phyloP scores from a whole-genome alignment of 2,329 filamentous ascomycete species.

The Davidsoniella virescens region DNA sequence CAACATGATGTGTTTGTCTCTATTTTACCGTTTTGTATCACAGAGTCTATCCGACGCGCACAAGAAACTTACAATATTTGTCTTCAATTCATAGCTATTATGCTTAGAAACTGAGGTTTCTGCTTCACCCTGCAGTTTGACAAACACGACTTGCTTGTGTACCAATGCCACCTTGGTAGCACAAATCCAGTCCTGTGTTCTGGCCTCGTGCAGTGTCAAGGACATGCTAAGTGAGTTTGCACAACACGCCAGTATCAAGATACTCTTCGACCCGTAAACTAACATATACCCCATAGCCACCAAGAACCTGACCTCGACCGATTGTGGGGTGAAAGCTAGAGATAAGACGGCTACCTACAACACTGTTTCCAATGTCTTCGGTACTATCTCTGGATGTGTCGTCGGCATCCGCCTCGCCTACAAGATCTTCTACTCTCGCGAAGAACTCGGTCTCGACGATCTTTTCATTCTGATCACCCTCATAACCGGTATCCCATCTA shows the following conservation, averaged over 20 bases:
- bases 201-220: conserved; percentile 18
- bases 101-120: conserved; percentile 17
- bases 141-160: conserved; percentile 21
- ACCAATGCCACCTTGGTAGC: conserved; percentile 17
- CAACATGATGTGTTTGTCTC: too few species aligned
- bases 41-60: not conserved
- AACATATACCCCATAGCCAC: conserved; percentile 10
- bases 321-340: conserved; percentile 16
- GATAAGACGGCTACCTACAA: conserved; percentile 21
- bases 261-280: not conserved
- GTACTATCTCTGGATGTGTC: conserved; percentile 21
- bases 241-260: not conserved
- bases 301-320: conserved; percentile 17
- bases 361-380: conserved; percentile 19
- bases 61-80: not conserved
- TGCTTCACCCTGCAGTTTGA: conserved; percentile 18
- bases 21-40: too few species aligned
- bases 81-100: conserved; percentile 13
- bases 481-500: conserved; percentile 18
- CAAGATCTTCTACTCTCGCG: conserved; percentile 19
- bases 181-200: conserved; percentile 18
- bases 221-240: conserved; percentile 19
- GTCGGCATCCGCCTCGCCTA: conserved; percentile 24
- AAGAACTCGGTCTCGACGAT: conserved; percentile 23
- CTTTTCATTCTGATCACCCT: conserved; percentile 19